phyloP scores from a whole-genome alignment of 2,329 filamentous ascomycete species.

The Colletotrichum sp. region DNA sequence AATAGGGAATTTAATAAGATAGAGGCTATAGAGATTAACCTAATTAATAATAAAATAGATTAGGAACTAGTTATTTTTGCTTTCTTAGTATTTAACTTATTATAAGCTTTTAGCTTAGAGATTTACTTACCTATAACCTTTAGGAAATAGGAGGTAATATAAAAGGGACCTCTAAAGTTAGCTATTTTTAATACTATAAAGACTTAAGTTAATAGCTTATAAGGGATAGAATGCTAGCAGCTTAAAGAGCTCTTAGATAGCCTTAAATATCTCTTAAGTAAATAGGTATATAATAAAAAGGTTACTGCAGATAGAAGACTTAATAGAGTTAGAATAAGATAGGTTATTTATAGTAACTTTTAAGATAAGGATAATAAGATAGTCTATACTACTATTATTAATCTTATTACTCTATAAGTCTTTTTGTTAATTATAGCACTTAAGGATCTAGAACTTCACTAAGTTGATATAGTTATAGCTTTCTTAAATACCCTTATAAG shows the following conservation, averaged over 20 bases:
- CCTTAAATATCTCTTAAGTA: not conserved
- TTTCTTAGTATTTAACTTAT: too few relatives aligned
- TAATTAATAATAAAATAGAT: too few relatives aligned
- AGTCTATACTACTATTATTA: not conserved
- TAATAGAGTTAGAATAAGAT: not conserved
- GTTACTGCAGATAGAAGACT: not conserved
- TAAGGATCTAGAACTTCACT: not conserved
- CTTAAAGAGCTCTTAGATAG: not conserved
- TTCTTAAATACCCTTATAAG: too few relatives aligned
- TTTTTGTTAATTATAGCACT: not conserved
- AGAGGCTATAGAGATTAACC: too few relatives aligned
- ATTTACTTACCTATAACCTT: too few relatives aligned
- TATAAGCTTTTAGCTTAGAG: too few relatives aligned
- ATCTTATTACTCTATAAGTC: not conserved
- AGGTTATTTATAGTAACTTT: not conserved
- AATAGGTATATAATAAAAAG: not conserved
- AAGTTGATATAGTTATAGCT: too few relatives aligned
- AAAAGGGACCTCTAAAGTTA: not conserved
- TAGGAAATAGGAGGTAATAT: too few relatives aligned
- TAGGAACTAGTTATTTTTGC: too few relatives aligned
- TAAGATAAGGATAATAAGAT: not conserved
- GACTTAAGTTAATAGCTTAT: not conserved
- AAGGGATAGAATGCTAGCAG: not conserved
- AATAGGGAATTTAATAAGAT: too few relatives aligned
- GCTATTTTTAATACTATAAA: not conserved